Evolutionary conservation across 169 alveolate species (phyloP), one percentile per base, ranked within the genome.

Genomic region (Toxoplasma gondii): DNA sequence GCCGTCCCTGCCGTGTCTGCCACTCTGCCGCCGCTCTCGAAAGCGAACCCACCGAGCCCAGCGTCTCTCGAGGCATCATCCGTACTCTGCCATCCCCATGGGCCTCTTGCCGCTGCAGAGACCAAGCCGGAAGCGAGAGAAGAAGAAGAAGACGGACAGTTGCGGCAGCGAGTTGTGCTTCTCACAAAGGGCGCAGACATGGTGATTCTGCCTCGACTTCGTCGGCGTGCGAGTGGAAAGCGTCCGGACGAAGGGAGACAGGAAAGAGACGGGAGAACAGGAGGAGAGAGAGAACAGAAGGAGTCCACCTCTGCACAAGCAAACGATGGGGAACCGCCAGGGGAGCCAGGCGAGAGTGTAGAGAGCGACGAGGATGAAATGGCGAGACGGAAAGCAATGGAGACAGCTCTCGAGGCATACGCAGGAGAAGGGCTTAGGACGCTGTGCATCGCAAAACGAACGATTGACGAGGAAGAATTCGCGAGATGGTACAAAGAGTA

Each of bases 141-240:
- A 49, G 58, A 49, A 49, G 58, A 49, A 12, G 58, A 49, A 49
- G 58, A 12, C 12, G 58, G 58, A 49, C 12, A 12, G 58, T 12
- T 49, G 58, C 58, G 58, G n/a, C 39, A 31, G 44, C 91, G 91
- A 4, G 53, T 90, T 34, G 43, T 90, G 7, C 86, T 90, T 22
- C 45, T 97, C 93, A 96, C 98, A 49, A 98, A 99, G 95, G 99
- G 99, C 29, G 99, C 99, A 54, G 99, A 99, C 94, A 96, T 98
- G 39, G 98, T 98, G 5, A 98, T 99, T 97, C 29, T 97, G 78
- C 97, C 97, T 38, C 95, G 97, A 53, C 93, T 98, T 64, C 95
- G 86, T 2, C 39, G 10, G 86, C 44, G 9, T 16, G 34, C 5
- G 10, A 69, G n/a, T 64, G n/a, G 27, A 17, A 17, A 64, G 17